These are phyloP conservation scores for Xylariaceae sp. DNA, from an alignment of 2,329 filamentous ascomycete species.

Conservation along the genomic window DNA sequence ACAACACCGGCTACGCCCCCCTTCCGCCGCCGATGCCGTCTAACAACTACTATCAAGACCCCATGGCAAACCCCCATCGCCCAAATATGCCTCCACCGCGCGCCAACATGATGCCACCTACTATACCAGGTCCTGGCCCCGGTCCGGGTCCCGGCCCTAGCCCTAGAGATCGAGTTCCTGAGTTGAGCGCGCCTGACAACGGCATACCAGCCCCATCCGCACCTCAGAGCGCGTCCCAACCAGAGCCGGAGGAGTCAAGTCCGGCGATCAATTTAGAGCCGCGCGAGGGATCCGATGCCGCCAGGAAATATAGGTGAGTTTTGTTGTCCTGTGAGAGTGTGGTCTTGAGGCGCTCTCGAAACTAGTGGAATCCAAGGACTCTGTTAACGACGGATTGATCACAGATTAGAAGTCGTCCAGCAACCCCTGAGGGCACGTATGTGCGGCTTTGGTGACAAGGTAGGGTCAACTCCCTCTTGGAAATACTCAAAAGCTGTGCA, in stretches of 20 bases:
- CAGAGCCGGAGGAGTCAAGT: conserved; percentile 23
- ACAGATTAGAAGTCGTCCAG: conserved; percentile 73
- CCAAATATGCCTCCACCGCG: conserved; percentile 31
- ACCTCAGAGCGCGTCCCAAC: conserved; percentile 22
- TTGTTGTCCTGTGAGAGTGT: not conserved
- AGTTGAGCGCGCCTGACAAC: conserved; percentile 27
- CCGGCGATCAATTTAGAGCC: conserved; percentile 19
- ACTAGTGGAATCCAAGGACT: conserved; percentile 6
- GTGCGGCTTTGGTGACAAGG: conserved; percentile 99
- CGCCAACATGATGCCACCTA: conserved; percentile 29
- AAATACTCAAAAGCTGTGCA: conserved; percentile 7
- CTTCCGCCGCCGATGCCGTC: conserved; percentile 30
- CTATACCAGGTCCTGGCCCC: conserved; percentile 26
- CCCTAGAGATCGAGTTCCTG: conserved; percentile 26
- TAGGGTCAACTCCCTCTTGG: conserved; percentile 36
- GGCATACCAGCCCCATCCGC: conserved; percentile 21
- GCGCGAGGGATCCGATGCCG: conserved; percentile 27
- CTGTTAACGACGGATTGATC: conserved; percentile 18
- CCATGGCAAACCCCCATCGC: conserved; percentile 29
- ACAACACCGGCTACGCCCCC: conserved; percentile 29
- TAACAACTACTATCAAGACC: conserved; percentile 28
- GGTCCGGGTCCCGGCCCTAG: conserved; percentile 24
- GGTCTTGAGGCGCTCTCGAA: not conserved
- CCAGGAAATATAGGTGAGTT: conserved; percentile 30
- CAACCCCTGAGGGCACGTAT: conserved; percentile 90